Evolutionary conservation across 495 filamentous ascomycete genomes (phyloP), one percentile per base, ranked within the genome.

Genomic region (Viridothelium virens): DNA sequence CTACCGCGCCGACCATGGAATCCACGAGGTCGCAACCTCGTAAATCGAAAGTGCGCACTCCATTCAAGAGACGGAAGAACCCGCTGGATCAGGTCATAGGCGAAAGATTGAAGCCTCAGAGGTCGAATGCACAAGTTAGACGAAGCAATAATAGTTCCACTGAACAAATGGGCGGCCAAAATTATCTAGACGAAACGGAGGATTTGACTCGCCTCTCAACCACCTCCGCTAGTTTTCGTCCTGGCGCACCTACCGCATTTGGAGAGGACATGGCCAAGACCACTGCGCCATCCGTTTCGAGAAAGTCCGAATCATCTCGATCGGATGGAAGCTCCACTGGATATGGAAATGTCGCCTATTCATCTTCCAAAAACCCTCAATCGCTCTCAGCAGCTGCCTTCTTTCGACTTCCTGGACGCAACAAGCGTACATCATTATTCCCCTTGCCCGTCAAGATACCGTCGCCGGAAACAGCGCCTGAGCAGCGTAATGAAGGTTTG

Each of bases 241-340:
- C 75, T 62, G 78, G 75, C 68, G 78, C 78, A 10, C 82, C 87
- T 67, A 82, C 87, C 59, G 80, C 85, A 10, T 87, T 86, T 62
- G 79, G 80, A 62, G 88, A 89, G 66, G 89, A 92, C 63, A 82
- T 83, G 3, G 81, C 80, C 74, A 83, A 89, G 53, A 77, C 86
- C 46, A 71, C 96, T 59, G 83, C 88, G 3, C 81, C 90, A 14
- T 86, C 87, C 2, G 81, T 88, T 56, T 83, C 85, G 63, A 82
- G 94, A 48, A 80, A 91, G 34, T 97, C 94, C 3, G 94, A 97
- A 67, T 97, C 94, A 0, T 96, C 92, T 33, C 86, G 91, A 63
- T 96, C 93, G 25, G 92, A 87, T 11, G 86, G 83, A n/a, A 95
- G 91, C 76, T 86, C 87, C 10, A 86, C 83, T n/a, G 91, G 96